Evolutionary conservation across 202 grass and related monocot genomes (phyloP).

Genomic region (Elaeis oleifera): DNA sequence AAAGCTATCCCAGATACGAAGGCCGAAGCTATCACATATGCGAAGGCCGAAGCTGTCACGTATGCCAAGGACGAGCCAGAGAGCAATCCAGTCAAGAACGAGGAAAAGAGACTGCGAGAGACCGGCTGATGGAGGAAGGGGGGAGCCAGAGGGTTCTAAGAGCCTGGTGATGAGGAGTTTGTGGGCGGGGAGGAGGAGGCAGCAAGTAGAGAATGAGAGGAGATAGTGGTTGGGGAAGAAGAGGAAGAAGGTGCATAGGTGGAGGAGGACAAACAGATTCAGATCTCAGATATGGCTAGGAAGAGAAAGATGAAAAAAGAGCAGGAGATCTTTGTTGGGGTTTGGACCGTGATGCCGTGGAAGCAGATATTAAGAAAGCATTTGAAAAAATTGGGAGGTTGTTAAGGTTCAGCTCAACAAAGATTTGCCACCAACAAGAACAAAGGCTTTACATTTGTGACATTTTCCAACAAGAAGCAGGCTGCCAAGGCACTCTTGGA

Average conservation of each 20-base stretch:
- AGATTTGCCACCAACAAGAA: slow-evolving; percentile 55
- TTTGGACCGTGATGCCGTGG: slow-evolving; percentile 46
- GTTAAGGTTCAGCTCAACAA: slow-evolving; percentile 53
- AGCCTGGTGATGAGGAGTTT: slow-evolving; percentile 23
- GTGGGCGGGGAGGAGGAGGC: slow-evolving; percentile 11
- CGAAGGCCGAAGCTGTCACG: background rate
- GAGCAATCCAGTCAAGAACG: background rate
- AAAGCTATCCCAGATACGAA: background rate
- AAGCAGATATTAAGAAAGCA: slow-evolving; percentile 48
- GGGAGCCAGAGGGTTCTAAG: background rate
- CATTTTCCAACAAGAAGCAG: slow-evolving; percentile 55
- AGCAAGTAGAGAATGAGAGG: slow-evolving; percentile 12
- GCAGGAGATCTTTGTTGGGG: slow-evolving; percentile 67
- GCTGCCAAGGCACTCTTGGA: slow-evolving; percentile 40
- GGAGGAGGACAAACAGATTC: slow-evolving; percentile 23
- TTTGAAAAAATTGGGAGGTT: slow-evolving; percentile 49
- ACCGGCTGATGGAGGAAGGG: background rate
- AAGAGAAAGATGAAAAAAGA: slow-evolving; percentile 48
- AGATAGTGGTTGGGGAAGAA: background rate
- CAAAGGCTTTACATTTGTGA: slow-evolving; percentile 68
- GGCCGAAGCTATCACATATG: background rate
- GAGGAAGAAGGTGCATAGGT: slow-evolving; percentile 17
- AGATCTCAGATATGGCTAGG: slow-evolving; percentile 41
- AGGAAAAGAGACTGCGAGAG: slow-evolving; percentile 19
- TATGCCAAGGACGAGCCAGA: background rate